These are phyloP conservation scores for Cladosporium sp. DNA, from an alignment of 2,329 filamentous ascomycete genomes.

Conservation along the genomic window DNA sequence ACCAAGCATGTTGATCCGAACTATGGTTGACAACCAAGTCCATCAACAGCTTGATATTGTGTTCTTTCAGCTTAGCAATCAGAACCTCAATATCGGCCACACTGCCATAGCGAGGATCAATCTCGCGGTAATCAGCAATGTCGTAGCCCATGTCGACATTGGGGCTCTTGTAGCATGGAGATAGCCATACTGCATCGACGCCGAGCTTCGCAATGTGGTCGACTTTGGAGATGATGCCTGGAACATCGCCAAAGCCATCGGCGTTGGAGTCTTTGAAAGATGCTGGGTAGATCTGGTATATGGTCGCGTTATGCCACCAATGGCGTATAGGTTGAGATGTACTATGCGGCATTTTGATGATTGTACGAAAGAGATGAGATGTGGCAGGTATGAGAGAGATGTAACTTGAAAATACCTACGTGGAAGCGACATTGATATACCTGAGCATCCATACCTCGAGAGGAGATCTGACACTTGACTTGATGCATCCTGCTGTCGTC, in stretches of 20 bases:
- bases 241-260: slow-evolving; percentile 63
- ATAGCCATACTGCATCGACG: slow-evolving; percentile 68
- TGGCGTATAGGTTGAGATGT: slow-evolving; percentile 37
- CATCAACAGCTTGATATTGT: slow-evolving; percentile 70
- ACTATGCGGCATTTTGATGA: slow-evolving; percentile 37
- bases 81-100: slow-evolving; percentile 65
- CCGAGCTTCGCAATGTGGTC: slow-evolving; percentile 64
- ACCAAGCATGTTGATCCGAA: slow-evolving; percentile 64
- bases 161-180: slow-evolving; percentile 62
- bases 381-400: background rate
- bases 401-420: background rate
- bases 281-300: slow-evolving; percentile 51
- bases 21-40: slow-evolving; percentile 81
- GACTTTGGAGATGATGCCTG: slow-evolving; percentile 64
- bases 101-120: slow-evolving; percentile 67
- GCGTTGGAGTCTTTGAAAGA: slow-evolving; percentile 56
- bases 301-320: slow-evolving; percentile 51
- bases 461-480: background rate
- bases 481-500: background rate
- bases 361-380: background rate
- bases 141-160: slow-evolving; percentile 73
- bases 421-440: background rate
- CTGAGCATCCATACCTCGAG: background rate
- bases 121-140: slow-evolving; percentile 66
- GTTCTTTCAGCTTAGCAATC: slow-evolving; percentile 60